Conservation (phyloP, 495 filamentous ascomycete species). For the Lineolata rhizophorae region DNA sequence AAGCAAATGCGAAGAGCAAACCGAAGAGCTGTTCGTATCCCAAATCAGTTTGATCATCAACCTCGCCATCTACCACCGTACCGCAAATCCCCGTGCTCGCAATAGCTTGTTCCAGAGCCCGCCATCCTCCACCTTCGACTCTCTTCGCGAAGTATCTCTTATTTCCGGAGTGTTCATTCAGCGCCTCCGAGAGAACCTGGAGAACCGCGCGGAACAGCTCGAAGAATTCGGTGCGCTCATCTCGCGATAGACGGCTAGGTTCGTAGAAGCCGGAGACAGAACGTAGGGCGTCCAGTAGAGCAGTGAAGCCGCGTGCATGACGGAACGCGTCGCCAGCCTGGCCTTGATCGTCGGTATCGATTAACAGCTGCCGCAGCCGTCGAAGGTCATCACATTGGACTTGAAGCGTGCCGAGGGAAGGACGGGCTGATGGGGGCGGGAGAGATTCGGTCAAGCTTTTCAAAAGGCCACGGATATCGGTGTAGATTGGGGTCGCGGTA, state of each 20-base stretch:
- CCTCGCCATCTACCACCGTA: conserved; percentile 7
- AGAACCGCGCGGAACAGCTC: conserved; percentile 49
- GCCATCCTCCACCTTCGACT: conserved; percentile 55
- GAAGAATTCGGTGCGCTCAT: conserved; percentile 39
- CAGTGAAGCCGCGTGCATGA: conserved; percentile 58
- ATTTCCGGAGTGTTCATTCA: conserved; percentile 70
- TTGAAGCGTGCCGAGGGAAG: conserved; percentile 7
- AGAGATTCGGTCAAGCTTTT: conserved; percentile 6
- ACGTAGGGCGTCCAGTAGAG: conserved; percentile 41
- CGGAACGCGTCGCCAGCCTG: conserved; percentile 61
- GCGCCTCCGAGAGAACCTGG: conserved; percentile 47
- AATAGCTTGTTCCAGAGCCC: conserved; percentile 48
- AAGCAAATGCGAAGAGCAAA: conserved; percentile 56
- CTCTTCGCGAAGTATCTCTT: conserved; percentile 58
- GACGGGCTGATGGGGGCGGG: conserved; percentile 3
- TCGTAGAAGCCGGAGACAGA: conserved; percentile 53
- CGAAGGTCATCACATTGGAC: conserved; percentile 13
- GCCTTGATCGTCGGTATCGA: conserved; percentile 24
- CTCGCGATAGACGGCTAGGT: conserved; percentile 30
- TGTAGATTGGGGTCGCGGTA: no score
- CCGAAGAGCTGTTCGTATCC: conserved; percentile 63
- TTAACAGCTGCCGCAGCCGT: conserved; percentile 31
- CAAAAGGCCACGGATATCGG: no score
- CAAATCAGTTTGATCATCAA: conserved; percentile 30
- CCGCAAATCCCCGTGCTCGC: conserved; percentile 36